A percentile compares a stretch with the other conserved stretches of the same genome.
Conservation (phyloP, 225 moss, liverwort and hornwort genomes). For the Marchantia paleacea region DNA sequence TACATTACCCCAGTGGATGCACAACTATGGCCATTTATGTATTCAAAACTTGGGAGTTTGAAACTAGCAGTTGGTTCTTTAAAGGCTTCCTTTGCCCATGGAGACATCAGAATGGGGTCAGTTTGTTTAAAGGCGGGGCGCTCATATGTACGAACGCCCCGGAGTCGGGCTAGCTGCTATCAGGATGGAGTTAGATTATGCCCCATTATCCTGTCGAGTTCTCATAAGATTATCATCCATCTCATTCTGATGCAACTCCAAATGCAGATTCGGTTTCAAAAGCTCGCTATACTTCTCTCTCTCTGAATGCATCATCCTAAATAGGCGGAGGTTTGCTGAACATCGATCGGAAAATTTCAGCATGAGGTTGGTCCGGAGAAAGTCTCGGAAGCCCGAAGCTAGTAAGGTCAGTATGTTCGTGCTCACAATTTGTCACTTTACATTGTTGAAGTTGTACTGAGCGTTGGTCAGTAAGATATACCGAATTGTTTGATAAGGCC, state of each 20-base stretch:
- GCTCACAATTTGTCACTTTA: background rate
- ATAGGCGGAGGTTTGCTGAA: background rate
- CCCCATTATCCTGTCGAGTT: background rate
- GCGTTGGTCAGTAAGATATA: background rate
- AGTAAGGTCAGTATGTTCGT: slow-evolving; percentile 52
- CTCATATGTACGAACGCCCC: background rate
- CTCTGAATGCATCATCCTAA: background rate
- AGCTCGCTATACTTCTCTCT: background rate
- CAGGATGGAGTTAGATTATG: background rate
- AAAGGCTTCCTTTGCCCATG: background rate
- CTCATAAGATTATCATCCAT: background rate
- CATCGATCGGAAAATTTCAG: background rate
- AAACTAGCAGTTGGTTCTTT: background rate
- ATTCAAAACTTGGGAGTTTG: background rate
- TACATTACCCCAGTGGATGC: background rate
- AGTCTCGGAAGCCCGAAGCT: slow-evolving; percentile 58
- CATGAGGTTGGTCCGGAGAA: slow-evolving; percentile 73
- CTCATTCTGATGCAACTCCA: background rate
- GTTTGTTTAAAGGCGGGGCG: background rate
- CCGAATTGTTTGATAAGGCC: background rate
- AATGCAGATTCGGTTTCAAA: background rate
- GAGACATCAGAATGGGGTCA: background rate
- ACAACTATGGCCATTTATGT: background rate
- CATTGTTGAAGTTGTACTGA: too few relatives aligned
- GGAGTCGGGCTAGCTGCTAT: background rate